Evolutionary conservation across 176 grass and related monocot genomes (phyloP).

Genomic region (Zoysia pacifica): DNA sequence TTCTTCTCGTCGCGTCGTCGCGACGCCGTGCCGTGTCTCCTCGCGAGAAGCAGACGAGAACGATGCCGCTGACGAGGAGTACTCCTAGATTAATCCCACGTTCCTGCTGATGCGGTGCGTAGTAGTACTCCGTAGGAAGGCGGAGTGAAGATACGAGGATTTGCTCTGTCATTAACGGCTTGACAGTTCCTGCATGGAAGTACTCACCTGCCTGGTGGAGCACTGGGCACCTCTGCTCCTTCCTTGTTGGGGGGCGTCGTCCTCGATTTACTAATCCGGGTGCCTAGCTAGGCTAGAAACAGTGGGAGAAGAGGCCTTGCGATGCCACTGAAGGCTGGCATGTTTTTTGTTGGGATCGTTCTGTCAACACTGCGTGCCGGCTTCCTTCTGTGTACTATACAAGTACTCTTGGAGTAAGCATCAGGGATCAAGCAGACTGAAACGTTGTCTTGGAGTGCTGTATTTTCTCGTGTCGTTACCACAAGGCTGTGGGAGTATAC

Average conservation of each 20-base stretch:
- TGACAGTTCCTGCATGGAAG: slow-evolving; percentile 43
- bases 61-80: slow-evolving; percentile 28
- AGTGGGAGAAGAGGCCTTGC: neutral
- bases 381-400: neutral
- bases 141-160: neutral
- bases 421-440: neutral
- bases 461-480: neutral
- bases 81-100: neutral
- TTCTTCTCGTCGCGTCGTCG: neutral
- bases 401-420: neutral
- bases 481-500: too few relatives aligned
- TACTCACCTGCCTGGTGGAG: neutral
- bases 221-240: neutral
- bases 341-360: neutral
- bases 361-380: slow-evolving; percentile 25
- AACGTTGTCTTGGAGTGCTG: neutral
- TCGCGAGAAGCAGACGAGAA: slow-evolving; percentile 33
- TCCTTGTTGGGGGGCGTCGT: slow-evolving; percentile 4
- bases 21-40: slow-evolving; percentile 15
- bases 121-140: neutral
- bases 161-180: slow-evolving; percentile 30
- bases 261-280: neutral
- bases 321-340: neutral
- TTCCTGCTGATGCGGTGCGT: neutral
- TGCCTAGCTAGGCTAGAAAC: neutral